phyloP scores from a whole-genome alignment of 257 asterid species.

The Thymus mandschuricus region DNA sequence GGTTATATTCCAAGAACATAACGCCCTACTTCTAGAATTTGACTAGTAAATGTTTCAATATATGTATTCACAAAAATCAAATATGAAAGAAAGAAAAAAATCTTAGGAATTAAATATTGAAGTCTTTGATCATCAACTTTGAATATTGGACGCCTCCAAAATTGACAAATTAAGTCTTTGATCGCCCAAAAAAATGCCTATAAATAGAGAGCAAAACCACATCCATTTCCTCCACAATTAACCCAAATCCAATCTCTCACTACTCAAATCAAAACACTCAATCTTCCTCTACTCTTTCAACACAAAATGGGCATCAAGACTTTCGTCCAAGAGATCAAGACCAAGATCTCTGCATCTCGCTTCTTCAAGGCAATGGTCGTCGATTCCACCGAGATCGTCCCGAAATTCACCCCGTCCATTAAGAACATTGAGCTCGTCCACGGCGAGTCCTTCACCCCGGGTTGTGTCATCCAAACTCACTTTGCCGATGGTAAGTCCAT shows the following conservation, averaged over 20 bases:
- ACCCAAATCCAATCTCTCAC: neutral
- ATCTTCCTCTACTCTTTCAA: neutral
- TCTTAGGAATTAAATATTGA: too few species aligned
- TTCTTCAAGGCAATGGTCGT: conserved; percentile 37
- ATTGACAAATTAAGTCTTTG: too few species aligned
- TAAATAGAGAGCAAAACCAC: neutral
- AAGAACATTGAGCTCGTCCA: conserved; percentile 35
- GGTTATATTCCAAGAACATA: too few species aligned
- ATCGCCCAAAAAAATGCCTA: neutral
- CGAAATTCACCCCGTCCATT: conserved; percentile 18
- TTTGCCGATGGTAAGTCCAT: conserved; percentile 32
- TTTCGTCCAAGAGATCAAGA: conserved; percentile 33
- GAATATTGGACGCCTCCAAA: neutral
- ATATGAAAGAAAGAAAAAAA: too few species aligned
- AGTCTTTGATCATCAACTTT: too few species aligned
- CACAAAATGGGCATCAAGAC: conserved; percentile 34
- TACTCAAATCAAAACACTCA: neutral
- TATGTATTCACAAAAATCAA: too few species aligned
- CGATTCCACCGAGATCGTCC: conserved; percentile 24
- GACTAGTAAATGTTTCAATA: too few species aligned
- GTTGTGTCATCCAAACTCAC: conserved; percentile 26
- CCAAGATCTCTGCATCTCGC: conserved; percentile 31
- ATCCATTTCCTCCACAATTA: neutral
- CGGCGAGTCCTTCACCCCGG: conserved; percentile 22
- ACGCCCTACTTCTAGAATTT: too few species aligned